Evolutionary conservation across 1,284 basidiomycete genomes (phyloP), one percentile per base, ranked within the genome.

Genomic region (Neonothopanus nambi): DNA sequence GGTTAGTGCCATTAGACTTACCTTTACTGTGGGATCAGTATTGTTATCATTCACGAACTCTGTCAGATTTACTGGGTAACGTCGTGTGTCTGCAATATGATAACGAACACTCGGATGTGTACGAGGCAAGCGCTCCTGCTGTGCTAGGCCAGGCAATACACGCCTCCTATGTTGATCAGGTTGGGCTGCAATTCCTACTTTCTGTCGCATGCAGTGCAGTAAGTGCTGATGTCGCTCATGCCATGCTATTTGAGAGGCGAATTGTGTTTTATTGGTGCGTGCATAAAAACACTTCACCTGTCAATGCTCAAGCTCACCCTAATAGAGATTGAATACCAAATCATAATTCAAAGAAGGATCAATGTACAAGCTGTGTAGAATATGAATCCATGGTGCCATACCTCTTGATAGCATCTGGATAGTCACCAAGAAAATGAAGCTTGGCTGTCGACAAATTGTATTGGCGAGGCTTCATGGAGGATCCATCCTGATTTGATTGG

Each of bases 261-360:
- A 59, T 1, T 63, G 44, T n/a, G 61, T 61, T 49, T 72, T 75
- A 52, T 70, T 72, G 0, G 65, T 71, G 0, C 58, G 57, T 0
- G 47, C 23, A 48, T 70, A 74, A 12, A 67, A 64, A 0, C 53
- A 38, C 37, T 77, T 77, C 6, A 69, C 59, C 0, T 55, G 51
- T 1, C 61, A 56, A 45, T 74, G 71, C 44, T 70, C 65, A 0
- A 62, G 56, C 48, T 74, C 70, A 3, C 66, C 65, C 71, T 71
- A 37, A 35, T 15, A 3, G 39, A 17, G 26, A 26, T 13, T 6
- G 48, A 2, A 51, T 36, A 7, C 18, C 30, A 24, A 33, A 28
- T 23, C 2, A 1, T 48, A 28, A n/a, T 23, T 39, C 46, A 41
- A 23, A 56, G 50, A n/a, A 28, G 3, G 5, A 13, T 30, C n/a